Evolutionary conservation across 768 basidiomycete genomes (phyloP), one percentile per base, ranked within the genome.

Genomic region (Royoungia palumana): DNA sequence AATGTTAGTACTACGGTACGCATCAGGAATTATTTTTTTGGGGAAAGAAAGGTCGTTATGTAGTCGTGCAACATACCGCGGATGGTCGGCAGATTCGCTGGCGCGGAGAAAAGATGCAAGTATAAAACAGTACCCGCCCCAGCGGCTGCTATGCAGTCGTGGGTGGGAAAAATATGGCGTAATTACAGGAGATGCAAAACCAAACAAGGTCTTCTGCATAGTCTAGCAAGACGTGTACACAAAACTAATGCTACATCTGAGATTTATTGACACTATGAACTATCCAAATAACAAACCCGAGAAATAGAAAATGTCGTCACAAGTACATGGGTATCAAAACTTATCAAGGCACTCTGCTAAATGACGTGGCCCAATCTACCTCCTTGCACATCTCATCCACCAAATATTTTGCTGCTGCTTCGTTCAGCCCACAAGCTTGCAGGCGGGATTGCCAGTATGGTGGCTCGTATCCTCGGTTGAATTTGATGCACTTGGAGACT

Each of bases 381-480:
- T 67, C 53, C 14, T 47, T 50, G 32, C 50, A 60, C 65, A 67
- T 69, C 46, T 59, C 65, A 19, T 57, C 51, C 22, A 69, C 48
- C 42, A 67, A 40, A 20, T 49, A 48, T 16, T 39, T 50, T 6
- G 52, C 52, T 3, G 54, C 53, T 11, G 55, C 55, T 3, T 40
- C 22, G 20, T 50, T 53, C 41, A 67, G 25, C 19, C 57, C 56
- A 24, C 55, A 63, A 13, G 56, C 56, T 45, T 50, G 54, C 22
- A 67, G 59, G 11, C 56, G 55, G 6, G 44, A 42, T 25, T 61
- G 50, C 66, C 66, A 67, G 45, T 65, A 63, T 2, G 56, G 46
- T 17, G 57, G 58, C 12, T 69, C 66, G 22, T 63, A 67, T 3
- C 63, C 66, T 17, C 24, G 49, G 6, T 53, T 17, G 24, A 49